These are phyloP conservation scores for Clitoria ternatea DNA, from an alignment of 306 rosid species.

Conservation along the genomic window DNA sequence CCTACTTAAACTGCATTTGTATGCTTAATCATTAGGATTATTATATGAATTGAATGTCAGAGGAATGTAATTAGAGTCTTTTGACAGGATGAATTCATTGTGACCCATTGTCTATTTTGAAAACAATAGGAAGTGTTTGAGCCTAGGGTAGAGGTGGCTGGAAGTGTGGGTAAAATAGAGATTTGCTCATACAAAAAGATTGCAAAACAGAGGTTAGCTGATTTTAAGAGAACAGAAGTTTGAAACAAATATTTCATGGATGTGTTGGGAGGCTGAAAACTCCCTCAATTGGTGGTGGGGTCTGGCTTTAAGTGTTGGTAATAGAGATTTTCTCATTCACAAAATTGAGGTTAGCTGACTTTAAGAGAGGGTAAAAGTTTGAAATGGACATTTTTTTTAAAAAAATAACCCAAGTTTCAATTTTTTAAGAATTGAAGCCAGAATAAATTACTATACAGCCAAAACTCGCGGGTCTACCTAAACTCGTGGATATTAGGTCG, in stretches of 20 bases:
- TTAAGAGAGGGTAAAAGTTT: neutral
- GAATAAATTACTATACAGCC: no score
- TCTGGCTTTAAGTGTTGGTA: neutral
- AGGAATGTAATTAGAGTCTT: neutral
- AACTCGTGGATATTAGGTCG: no score
- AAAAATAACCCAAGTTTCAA: neutral
- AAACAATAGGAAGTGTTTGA: neutral
- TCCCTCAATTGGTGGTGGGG: neutral
- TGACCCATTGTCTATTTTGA: neutral
- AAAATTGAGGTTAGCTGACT: neutral
- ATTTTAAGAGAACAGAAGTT: no score
- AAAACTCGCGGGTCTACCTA: no score
- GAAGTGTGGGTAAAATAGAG: no score
- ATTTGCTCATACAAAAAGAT: no score
- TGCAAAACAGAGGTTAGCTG: neutral
- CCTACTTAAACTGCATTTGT: neutral
- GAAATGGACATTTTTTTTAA: neutral
- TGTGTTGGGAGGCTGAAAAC: slow-evolving; percentile 8
- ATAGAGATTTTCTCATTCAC: neutral
- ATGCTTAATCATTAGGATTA: neutral
- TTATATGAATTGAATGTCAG: slow-evolving; percentile 17
- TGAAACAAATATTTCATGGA: no score
- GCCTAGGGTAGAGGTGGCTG: neutral
- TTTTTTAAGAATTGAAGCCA: neutral
- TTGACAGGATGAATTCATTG: slow-evolving; percentile 1